phyloP scores from a whole-genome alignment of 805 yeast species.

The Lachancea mirantina region DNA sequence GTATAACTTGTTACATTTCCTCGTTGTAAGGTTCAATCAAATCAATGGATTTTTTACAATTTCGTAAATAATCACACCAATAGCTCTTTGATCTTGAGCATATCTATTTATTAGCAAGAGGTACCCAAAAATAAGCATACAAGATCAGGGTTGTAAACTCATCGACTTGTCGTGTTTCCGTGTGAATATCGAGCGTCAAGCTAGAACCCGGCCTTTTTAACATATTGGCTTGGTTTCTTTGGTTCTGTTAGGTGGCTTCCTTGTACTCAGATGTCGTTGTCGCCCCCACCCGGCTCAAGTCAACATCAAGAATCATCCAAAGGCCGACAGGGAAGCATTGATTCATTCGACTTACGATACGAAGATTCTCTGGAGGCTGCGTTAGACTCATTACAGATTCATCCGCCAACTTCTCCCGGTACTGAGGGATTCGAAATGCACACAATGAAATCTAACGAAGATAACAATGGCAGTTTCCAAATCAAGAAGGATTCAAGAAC shows the following conservation, averaged over 20 bases:
- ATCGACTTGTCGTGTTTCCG: too few relatives aligned
- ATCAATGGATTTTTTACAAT: too few relatives aligned
- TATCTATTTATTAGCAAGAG: too few relatives aligned
- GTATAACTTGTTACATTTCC: too few relatives aligned
- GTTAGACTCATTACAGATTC: conserved; percentile 42
- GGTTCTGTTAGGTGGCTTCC: conserved; percentile 12
- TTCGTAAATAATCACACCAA: too few relatives aligned
- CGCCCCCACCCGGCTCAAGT: conserved; percentile 18
- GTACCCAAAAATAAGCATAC: too few relatives aligned
- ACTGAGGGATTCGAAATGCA: conserved; percentile 27
- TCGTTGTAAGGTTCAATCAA: too few relatives aligned
- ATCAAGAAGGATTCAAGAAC: conserved; percentile 6
- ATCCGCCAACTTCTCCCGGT: conserved; percentile 13
- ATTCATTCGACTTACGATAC: conserved; percentile 53
- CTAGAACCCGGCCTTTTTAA: not conserved
- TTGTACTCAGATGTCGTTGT: conserved; percentile 19
- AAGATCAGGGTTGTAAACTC: too few relatives aligned
- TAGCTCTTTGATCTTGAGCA: too few relatives aligned
- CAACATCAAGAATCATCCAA: conserved; percentile 3
- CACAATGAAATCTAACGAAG: conserved; percentile 14
- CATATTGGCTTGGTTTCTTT: conserved; percentile 12
- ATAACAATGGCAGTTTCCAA: conserved; percentile 12
- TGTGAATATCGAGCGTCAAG: too few relatives aligned
- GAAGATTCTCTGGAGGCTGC: conserved; percentile 64
- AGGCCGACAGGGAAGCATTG: conserved; percentile 26